Conservation (phyloP, 495 filamentous ascomycete species). For the Penicillium pancosmium region DNA sequence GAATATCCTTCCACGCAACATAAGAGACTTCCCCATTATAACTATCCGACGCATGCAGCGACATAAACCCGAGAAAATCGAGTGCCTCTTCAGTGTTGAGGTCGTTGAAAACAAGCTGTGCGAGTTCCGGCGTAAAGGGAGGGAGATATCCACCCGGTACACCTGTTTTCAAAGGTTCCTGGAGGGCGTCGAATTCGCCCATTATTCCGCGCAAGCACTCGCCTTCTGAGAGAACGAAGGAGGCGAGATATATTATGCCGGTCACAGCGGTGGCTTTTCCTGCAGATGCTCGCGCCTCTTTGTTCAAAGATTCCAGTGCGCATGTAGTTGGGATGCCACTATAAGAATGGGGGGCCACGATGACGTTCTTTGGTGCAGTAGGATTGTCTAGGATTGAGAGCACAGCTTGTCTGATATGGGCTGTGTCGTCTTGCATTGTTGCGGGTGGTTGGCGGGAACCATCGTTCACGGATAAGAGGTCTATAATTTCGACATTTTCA, state of each 20-base stretch:
- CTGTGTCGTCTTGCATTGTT: constrained; percentile 6
- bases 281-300: not conserved
- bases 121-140: not conserved
- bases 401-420: not conserved
- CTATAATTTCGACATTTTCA: not conserved
- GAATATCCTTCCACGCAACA: constrained; percentile 4
- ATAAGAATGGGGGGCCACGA: not conserved
- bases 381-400: not conserved
- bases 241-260: not conserved
- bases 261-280: not conserved
- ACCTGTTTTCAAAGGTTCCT: not conserved
- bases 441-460: constrained; percentile 1
- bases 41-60: not conserved
- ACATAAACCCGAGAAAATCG: not conserved
- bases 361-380: not conserved
- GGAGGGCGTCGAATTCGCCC: not conserved
- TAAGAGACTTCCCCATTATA: not conserved
- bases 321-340: constrained; percentile 1
- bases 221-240: constrained; percentile 3
- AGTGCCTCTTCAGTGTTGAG: not conserved
- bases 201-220: not conserved
- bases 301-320: not conserved
- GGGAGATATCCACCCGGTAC: not conserved
- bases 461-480: not conserved
- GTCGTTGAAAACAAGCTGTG: not conserved